Evolutionary conservation across 1,284 basidiomycete genomes (phyloP).

Genomic region (Fomitopsis schrenkii): DNA sequence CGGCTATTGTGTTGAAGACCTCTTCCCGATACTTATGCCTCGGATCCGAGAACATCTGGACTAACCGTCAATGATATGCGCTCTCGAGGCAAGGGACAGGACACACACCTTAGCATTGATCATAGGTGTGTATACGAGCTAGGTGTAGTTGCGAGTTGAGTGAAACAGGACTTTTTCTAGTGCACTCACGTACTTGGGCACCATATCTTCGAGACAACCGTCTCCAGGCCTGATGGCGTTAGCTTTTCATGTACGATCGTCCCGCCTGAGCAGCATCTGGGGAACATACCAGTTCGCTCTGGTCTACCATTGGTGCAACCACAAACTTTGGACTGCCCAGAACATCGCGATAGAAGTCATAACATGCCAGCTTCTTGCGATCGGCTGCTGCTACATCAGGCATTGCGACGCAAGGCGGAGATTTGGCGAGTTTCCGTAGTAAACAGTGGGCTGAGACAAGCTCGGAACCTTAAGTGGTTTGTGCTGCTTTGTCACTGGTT

Average conservation of each 20-base stretch:
- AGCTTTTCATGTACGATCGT: neutral
- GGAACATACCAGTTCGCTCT: slow-evolving; percentile 83
- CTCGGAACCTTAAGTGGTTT: no score
- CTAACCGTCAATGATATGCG: neutral
- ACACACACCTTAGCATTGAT: slow-evolving; percentile 80
- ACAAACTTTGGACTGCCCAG: slow-evolving; percentile 84
- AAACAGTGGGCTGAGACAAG: no score
- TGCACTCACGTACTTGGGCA: slow-evolving; percentile 49
- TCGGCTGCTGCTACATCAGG: slow-evolving; percentile 16
- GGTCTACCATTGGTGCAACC: slow-evolving; percentile 98
- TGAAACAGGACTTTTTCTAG: slow-evolving; percentile 6
- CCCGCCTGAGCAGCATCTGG: neutral
- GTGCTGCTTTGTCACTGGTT: no score
- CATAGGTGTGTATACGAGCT: slow-evolving; percentile 96
- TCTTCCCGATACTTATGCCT: slow-evolving; percentile 52
- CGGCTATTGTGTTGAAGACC: slow-evolving; percentile 66
- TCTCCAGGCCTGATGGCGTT: slow-evolving; percentile 73
- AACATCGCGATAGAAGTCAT: slow-evolving; percentile 76
- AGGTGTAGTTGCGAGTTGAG: neutral
- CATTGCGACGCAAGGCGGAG: slow-evolving; percentile 10
- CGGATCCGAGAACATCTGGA: slow-evolving; percentile 61
- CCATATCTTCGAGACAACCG: slow-evolving; percentile 86
- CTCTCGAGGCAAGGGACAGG: neutral
- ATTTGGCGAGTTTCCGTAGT: neutral
- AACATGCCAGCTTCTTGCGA: slow-evolving; percentile 62